Conservation (phyloP, 2,329 filamentous ascomycete species). For the Cladosporium cucumerinum region DNA sequence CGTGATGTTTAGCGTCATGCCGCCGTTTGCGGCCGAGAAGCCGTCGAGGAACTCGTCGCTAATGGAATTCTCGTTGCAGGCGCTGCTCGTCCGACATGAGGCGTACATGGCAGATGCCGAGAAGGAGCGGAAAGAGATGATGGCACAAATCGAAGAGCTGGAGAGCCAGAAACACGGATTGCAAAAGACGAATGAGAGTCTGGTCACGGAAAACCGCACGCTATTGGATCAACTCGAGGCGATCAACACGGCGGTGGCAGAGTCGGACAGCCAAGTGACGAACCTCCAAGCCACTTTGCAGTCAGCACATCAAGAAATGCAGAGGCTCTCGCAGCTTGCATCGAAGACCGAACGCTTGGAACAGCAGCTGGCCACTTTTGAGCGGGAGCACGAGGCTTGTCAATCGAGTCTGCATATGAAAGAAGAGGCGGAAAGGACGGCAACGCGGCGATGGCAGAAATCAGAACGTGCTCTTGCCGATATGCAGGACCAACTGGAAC, state of each 20-base stretch:
- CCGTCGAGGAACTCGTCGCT: slow-evolving; percentile 45
- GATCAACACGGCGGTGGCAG: slow-evolving; percentile 72
- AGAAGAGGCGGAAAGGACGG: slow-evolving; percentile 72
- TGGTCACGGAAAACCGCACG: slow-evolving; percentile 76
- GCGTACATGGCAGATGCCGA: slow-evolving; percentile 91
- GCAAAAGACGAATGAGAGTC: slow-evolving; percentile 71
- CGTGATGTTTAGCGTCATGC: slow-evolving; percentile 15
- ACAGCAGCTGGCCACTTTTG: slow-evolving; percentile 71
- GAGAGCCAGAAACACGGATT: slow-evolving; percentile 67
- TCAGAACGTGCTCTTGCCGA: slow-evolving; percentile 75
- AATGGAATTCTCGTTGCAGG: slow-evolving; percentile 74
- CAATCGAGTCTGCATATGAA: slow-evolving; percentile 65
- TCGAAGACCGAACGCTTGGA: slow-evolving; percentile 75
- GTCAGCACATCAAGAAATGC: slow-evolving; percentile 72
- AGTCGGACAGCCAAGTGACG: slow-evolving; percentile 77
- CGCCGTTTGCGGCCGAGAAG: slow-evolving; percentile 19
- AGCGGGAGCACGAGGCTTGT: slow-evolving; percentile 74
- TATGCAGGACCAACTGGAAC: slow-evolving; percentile 82
- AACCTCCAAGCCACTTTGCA: slow-evolving; percentile 72
- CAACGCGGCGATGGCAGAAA: slow-evolving; percentile 77
- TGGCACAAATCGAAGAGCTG: slow-evolving; percentile 68
- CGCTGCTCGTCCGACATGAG: slow-evolving; percentile 86
- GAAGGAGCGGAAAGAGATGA: slow-evolving; percentile 72
- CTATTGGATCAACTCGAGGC: slow-evolving; percentile 81
- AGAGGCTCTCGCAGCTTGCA: slow-evolving; percentile 69